Base-by-base conservation (phyloP, 495 filamentous ascomycete genomes). In the Penicillium nucicola region DNA sequence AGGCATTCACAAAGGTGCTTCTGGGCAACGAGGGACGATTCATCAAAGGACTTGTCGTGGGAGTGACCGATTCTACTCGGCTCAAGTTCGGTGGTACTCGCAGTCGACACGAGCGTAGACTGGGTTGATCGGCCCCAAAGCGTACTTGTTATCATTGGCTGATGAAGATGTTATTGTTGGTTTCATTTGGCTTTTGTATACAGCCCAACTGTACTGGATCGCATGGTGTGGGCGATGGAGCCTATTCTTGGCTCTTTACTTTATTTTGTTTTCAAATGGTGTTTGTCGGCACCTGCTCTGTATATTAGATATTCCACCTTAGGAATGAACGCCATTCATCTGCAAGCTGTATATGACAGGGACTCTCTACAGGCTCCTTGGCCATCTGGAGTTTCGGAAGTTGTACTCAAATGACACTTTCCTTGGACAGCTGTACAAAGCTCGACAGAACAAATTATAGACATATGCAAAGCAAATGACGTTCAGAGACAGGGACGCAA, bases 71-170 rank as follows among this genome's bases (percentile, higher is more conserved):
- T 76, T 69, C 79, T 30, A 96, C 90, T 39, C 84, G 88, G 61
- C 64, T 97, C 63, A 98, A 97, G 72, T 95, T 97, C 74, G 93
- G 95, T 72, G 95, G 93, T 61, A 90, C 89, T 52, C 87, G 92
- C 68, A 90, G 88, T 75, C 77, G 74, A 63, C 87, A 82, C 60
- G 81, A 82, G 33, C 90, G 90, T 65, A 84, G 93, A 75, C 71
- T 97, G 74, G 86, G 89, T 76, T 91, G 58, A 60, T 48, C 22
- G 5, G 18, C 23, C 17, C 14, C 14, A 20, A 8, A 22, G 9
- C 18, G 23, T 22, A 12, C 14, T 40, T 18, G 8, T 11, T 18
- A 19, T 20, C 22, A 2, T 30, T 40, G 14, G 4, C 14, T 2
- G 14, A n/a, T 19, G 18, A 22, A 12, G 13, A 36, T 1, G 4